Evolutionary conservation across 306 rosid genomes (phyloP).

Genomic region (Biancaea sappan): DNA sequence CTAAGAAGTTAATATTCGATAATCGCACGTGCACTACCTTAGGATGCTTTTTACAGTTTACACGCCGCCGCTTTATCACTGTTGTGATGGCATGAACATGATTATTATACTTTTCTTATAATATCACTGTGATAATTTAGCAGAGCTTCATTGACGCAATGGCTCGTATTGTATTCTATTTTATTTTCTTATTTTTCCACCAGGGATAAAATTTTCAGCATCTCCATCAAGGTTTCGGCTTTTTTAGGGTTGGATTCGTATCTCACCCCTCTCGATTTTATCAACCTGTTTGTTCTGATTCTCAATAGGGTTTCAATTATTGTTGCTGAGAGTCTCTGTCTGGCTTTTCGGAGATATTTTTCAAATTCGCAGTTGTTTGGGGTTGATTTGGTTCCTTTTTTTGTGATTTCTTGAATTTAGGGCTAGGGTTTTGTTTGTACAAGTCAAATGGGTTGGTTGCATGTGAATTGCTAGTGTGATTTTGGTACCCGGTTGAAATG

Average conservation of each 20-base stretch:
- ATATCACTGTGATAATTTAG: background rate
- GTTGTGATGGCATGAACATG: no score
- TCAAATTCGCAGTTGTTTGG: conserved; percentile 38
- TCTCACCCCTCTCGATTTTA: conserved; percentile 60
- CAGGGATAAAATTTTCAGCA: conserved; percentile 30
- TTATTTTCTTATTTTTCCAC: background rate
- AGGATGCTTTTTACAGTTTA: background rate
- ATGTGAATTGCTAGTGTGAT: conserved; percentile 29
- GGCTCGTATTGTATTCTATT: background rate
- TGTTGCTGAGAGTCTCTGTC: background rate
- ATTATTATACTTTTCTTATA: background rate
- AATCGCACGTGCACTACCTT: background rate
- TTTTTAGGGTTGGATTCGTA: conserved; percentile 63
- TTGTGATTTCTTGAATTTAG: conserved; percentile 17
- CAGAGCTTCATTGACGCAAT: conserved; percentile 13
- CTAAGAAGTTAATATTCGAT: background rate
- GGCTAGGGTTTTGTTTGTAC: conserved; percentile 58
- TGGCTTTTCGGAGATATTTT: conserved; percentile 34
- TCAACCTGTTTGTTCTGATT: conserved; percentile 40
- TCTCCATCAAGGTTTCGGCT: conserved; percentile 45
- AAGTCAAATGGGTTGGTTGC: conserved; percentile 33
- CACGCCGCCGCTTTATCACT: background rate
- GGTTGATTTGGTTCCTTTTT: conserved; percentile 33
- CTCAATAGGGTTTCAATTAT: conserved; percentile 50
- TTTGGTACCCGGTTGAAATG: conserved; percentile 16